A percentile compares a stretch with the other conserved stretches of the same genome.
Evolutionary conservation across 108 stramenopile genomes (phyloP).

Genomic region (Conticribra weissflogii): DNA sequence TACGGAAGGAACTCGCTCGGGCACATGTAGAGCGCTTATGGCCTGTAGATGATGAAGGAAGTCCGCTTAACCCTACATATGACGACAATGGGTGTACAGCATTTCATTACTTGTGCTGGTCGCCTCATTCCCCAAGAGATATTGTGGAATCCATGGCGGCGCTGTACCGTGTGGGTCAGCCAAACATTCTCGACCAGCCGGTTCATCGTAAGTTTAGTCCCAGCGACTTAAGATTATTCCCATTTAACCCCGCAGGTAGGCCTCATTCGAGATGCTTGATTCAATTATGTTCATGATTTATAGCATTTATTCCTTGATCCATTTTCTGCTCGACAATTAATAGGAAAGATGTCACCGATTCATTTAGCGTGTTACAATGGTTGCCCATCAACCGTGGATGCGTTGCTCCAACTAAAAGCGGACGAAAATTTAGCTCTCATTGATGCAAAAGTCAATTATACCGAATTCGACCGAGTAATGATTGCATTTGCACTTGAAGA

Average conservation of each 20-base stretch:
- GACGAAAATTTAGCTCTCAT: neutral
- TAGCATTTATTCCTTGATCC: too few species aligned
- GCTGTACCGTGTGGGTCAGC: neutral
- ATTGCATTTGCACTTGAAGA: neutral
- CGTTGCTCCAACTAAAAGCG: neutral
- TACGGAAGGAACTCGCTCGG: neutral
- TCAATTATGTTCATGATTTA: too few species aligned
- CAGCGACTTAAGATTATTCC: neutral
- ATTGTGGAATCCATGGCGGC: neutral
- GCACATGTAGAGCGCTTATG: neutral
- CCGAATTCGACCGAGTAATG: neutral
- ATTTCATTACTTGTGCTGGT: neutral
- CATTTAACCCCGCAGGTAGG: neutral
- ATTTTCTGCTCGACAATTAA: too few species aligned
- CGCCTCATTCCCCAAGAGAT: neutral
- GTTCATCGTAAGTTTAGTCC: neutral
- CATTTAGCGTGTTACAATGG: neutral
- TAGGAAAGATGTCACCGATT: neutral
- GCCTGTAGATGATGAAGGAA: neutral
- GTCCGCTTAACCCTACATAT: neutral
- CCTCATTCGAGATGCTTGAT: too few species aligned
- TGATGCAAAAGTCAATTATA: neutral
- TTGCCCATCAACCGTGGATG: neutral
- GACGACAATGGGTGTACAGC: neutral
- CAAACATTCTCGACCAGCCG: neutral